Base-by-base conservation (phyloP, 805 yeast genomes). In the Saccharomycopsis fibuligera region DNA sequence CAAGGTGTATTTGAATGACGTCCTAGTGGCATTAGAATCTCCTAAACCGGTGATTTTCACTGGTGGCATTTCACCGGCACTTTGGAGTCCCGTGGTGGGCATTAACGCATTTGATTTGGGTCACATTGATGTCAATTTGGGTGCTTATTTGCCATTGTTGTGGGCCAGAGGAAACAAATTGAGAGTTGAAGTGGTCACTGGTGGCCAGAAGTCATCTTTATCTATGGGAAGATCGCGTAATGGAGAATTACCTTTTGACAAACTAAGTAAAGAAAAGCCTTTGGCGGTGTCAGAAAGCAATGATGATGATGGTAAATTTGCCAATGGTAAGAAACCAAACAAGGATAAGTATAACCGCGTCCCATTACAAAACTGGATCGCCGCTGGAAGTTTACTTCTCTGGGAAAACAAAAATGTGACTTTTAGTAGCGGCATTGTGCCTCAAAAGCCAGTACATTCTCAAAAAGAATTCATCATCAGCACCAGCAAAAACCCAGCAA, bases 11-110 rank as follows among this genome's bases (percentile, higher is more conserved):
- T 66, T 83, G 41, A 73, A 81, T 55, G 86, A 76, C 27, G 56
- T 69, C 23, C 72, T 83, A 44, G 74, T 86, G 5, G 82, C 82
- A 2, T 67, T 79, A 2, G 75, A 74, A 25, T 68, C 79, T 23
- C 95, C 96, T 2, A 78, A 76, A 55, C 90, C 91, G 1, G 76
- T 81, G 5, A 74, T 88, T 14, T 88, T 73, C 65, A 79, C 95
- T 1, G 96, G 96, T 5, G 96, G 95, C 2, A 66, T 81, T 30
- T 76, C 89, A 1, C 95, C 96, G 1, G 72, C 82, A 3, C 66
- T 87, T 41, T 88, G 96, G 96, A 72, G 75, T 44, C 87, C 95
- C 3, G 77, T 85, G 53, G 95, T 87, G 5, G 81, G 86, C 2
- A 72, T 75, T 17, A 74, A 79, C 50, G 82, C 95, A 0, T 86